phyloP scores from a whole-genome alignment of 345 rosid species.

The Cardamine occulta region DNA sequence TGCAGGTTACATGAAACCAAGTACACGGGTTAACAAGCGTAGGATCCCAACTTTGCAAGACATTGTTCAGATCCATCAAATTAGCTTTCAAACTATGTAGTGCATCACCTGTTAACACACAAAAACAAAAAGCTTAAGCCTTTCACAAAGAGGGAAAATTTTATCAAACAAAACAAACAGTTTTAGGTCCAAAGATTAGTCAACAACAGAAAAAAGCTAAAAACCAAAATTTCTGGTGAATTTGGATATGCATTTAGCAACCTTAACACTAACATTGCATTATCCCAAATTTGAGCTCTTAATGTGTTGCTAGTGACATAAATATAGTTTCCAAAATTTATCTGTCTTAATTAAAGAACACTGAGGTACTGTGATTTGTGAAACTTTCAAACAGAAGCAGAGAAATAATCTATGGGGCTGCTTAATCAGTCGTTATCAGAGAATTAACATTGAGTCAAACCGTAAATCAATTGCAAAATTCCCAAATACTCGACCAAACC shows the following conservation, averaged over 20 bases:
- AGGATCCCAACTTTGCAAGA: conserved; percentile 96
- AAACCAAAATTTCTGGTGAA: not conserved
- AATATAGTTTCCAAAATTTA: not conserved
- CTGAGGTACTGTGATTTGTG: too few species aligned
- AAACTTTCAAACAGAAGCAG: too few species aligned
- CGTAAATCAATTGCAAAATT: not conserved
- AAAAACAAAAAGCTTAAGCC: conserved; percentile 10
- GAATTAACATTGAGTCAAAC: not conserved
- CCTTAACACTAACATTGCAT: not conserved
- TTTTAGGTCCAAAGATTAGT: not conserved
- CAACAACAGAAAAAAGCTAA: conserved; percentile 10
- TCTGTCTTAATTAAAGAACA: too few species aligned
- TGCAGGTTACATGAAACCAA: conserved; percentile 95
- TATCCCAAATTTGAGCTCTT: not conserved
- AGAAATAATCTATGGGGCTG: not conserved
- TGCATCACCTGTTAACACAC: conserved; percentile 75
- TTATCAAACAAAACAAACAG: not conserved
- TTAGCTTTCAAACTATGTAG: conserved; percentile 76
- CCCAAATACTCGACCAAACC: not conserved
- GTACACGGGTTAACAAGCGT: conserved; percentile 95
- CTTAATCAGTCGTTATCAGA: not conserved
- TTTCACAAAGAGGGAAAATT: conserved; percentile 14
- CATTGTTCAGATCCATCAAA: conserved; percentile 76
- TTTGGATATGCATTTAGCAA: not conserved
- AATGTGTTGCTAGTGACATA: not conserved